Percentiles rank a stretch among this genome's conserved stretches.
Evolutionary conservation across 495 filamentous ascomycete genomes (phyloP).

Genomic region (Friedmanniomyces endolithicus): DNA sequence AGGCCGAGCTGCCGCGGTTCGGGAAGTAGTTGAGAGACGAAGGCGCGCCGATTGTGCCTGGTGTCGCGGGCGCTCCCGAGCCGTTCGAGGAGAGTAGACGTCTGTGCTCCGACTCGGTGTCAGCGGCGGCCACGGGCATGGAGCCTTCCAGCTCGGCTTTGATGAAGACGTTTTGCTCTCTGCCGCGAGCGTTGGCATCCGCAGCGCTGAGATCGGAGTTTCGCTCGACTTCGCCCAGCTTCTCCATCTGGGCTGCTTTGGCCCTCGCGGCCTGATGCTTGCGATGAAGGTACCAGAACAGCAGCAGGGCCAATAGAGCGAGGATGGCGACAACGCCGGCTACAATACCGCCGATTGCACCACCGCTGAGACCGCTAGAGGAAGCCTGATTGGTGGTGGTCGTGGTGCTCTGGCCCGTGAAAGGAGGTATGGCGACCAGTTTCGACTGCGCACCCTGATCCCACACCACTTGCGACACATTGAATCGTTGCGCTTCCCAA

Average conservation of each 20-base stretch:
- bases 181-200: background rate
- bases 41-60: background rate
- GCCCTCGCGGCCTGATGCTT: slow-evolving; percentile 2
- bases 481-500: slow-evolving; percentile 26
- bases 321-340: slow-evolving; percentile 17
- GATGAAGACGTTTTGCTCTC: slow-evolving; percentile 21
- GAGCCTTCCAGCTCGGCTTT: slow-evolving; percentile 27
- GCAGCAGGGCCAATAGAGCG: background rate
- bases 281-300: slow-evolving; percentile 1
- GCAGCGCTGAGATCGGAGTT: background rate
- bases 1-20: slow-evolving; percentile 1
- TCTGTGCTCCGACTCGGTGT: background rate
- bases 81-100: background rate
- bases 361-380: slow-evolving; percentile 7
- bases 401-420: background rate
- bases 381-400: background rate
- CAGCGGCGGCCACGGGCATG: background rate
- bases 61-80: background rate
- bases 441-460: slow-evolving; percentile 9
- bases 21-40: slow-evolving; percentile 1
- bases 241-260: slow-evolving; percentile 1
- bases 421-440: slow-evolving; percentile 25
- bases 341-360: slow-evolving; percentile 23
- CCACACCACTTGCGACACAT: slow-evolving; percentile 24
- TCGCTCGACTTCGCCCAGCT: slow-evolving; percentile 2